phyloP scores from a whole-genome alignment of 1,284 basidiomycete genomes.

The Naganishia cerealis region DNA sequence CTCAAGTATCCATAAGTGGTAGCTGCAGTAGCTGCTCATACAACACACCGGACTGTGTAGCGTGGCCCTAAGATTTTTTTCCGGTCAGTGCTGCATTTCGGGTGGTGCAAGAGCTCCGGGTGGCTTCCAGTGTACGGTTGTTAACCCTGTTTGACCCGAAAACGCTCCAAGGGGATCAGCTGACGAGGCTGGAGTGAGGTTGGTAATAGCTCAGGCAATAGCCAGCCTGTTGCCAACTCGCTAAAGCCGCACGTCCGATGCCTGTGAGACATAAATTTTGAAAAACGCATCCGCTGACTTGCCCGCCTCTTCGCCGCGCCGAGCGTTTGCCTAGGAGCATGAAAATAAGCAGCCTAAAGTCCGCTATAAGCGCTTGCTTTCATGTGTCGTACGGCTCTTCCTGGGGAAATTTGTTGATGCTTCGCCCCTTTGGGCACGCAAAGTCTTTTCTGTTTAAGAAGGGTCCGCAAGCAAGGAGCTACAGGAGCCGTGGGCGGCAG shows the following conservation, averaged over 20 bases:
- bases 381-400: too few species aligned
- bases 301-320: neutral
- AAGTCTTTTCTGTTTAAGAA: too few species aligned
- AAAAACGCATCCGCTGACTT: conserved; percentile 14
- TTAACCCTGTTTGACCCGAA: conserved; percentile 3
- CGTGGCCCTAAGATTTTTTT: neutral
- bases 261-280: conserved; percentile 18
- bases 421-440: too few species aligned
- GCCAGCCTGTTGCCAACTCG: conserved; percentile 5
- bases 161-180: neutral
- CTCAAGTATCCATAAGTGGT: neutral
- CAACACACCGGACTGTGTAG: neutral
- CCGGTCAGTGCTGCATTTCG: conserved; percentile 1
- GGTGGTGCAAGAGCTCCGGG: conserved; percentile 3
- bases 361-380: neutral
- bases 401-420: too few species aligned
- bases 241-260: conserved; percentile 5
- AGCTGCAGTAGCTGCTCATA: neutral
- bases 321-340: neutral
- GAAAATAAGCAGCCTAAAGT: neutral
- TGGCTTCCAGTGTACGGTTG: neutral
- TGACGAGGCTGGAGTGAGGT: neutral
- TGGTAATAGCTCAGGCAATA: neutral
- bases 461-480: too few species aligned
- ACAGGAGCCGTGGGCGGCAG: too few species aligned